Evolutionary conservation across 176 grass and related monocot genomes (phyloP).

Genomic region (Themeda triandra): DNA sequence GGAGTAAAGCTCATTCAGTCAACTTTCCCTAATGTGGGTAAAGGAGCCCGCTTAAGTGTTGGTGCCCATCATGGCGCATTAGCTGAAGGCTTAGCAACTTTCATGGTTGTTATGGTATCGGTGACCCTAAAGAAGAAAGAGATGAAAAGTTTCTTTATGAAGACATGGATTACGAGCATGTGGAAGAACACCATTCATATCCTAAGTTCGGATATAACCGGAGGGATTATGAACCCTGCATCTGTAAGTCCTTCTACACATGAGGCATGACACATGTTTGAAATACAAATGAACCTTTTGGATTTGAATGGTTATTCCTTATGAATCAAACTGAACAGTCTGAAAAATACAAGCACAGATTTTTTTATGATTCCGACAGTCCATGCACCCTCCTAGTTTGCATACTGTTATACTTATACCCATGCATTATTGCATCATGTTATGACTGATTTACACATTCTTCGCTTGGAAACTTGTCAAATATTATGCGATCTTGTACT

Average conservation of each 20-base stretch:
- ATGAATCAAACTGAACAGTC: constrained; percentile 2
- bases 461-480: not conserved
- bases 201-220: constrained; percentile 89
- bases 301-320: not conserved
- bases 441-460: constrained; percentile 1
- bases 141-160: constrained; percentile 82
- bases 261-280: not conserved
- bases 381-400: not conserved
- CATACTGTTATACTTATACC: not conserved
- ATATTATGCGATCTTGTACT: not conserved
- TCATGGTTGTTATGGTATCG: constrained; percentile 82
- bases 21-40: constrained; percentile 68
- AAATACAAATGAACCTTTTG: constrained; percentile 17
- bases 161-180: constrained; percentile 90
- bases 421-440: not conserved
- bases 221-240: constrained; percentile 98
- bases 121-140: constrained; percentile 74
- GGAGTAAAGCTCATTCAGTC: constrained; percentile 63
- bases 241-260: constrained; percentile 64
- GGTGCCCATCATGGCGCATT: constrained; percentile 75
- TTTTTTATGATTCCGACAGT: not conserved
- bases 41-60: constrained; percentile 64
- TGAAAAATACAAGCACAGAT: not conserved
- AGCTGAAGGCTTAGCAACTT: constrained; percentile 83
- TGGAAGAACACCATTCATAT: constrained; percentile 90